Evolutionary conservation across 2,329 filamentous ascomycete genomes (phyloP), one percentile per base, ranked within the genome.

Genomic region (Aspergillus ibericus): DNA sequence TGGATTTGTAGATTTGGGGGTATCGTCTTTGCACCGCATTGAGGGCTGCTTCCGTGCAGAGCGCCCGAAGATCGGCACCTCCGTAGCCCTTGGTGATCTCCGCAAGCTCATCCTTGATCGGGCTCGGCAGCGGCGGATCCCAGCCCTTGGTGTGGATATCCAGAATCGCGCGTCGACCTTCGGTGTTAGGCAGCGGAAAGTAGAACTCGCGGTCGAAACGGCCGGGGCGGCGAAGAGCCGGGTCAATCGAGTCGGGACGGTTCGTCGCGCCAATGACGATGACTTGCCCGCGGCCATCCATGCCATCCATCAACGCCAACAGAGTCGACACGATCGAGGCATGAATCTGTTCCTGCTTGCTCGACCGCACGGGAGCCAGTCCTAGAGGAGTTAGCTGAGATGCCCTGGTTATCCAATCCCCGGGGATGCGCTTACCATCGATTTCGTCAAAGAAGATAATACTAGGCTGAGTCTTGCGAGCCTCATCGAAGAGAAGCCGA

Each of bases 361-460:
- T 97, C 12, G 95, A 98, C 67, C 95, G 86, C 34, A 98, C 95
- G 53, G 95, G 96, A 2, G 95, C 95, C 63, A 99, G 82, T 56
- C 79, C 78, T 81, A 59, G 15, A n/a, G 16, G 51, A 47, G 34
- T 22, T 8, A 53, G 32, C 7, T 5, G 25, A 25, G 29, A 40
- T 32, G 34, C 3, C 29, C 29, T 10, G 29, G 4, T 13, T 18
- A n/a, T n/a, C n/a, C n/a, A n/a, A n/a, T n/a, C 22, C 16, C 7
- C n/a, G 51, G 3, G 32, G 35, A 25, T 16, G 54, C 27, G 56
- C 74, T 70, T 68, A 80, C 95, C 95, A 77, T 99, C 95, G 66
- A 99, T 99, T 75, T 99, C 95, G 73, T 99, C 95, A 68, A 99
- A 98, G 80, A 99, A 99, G 74, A 99, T 99, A 76, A 99, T 99